Evolutionary conservation across 441 rosid genomes (phyloP).

Genomic region (Euphorbia celastroides): DNA sequence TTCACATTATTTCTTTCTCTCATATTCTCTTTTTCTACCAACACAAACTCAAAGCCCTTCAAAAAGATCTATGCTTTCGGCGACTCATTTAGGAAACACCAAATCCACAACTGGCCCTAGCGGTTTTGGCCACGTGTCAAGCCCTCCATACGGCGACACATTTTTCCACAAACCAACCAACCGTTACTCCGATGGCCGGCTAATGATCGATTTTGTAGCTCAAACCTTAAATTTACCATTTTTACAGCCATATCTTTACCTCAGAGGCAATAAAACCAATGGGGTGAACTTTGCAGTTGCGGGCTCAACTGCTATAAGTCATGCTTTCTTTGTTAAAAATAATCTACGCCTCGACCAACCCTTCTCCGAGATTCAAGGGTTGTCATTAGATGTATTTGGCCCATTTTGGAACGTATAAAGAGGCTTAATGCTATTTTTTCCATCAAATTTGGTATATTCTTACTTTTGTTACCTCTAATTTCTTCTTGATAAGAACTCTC

Average conservation of each 20-base stretch:
- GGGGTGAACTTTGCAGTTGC: slow-evolving; percentile 92
- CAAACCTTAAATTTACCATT: slow-evolving; percentile 56
- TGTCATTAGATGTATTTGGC: too few species aligned
- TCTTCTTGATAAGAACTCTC: too few species aligned
- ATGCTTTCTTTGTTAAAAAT: slow-evolving; percentile 68
- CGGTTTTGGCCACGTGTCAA: slow-evolving; percentile 76
- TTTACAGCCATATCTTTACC: slow-evolving; percentile 58
- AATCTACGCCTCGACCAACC: slow-evolving; percentile 65
- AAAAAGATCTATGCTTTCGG: slow-evolving; percentile 81
- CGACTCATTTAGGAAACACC: slow-evolving; percentile 89
- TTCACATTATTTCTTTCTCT: slow-evolving; percentile 15
- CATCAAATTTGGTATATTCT: too few species aligned
- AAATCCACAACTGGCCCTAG: slow-evolving; percentile 49
- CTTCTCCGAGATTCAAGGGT: too few species aligned
- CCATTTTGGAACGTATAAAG: too few species aligned
- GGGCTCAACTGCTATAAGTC: slow-evolving; percentile 72
- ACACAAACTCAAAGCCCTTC: slow-evolving; percentile 37
- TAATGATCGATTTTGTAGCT: slow-evolving; percentile 78
- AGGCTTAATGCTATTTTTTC: too few species aligned
- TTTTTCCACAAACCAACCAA: slow-evolving; percentile 74
- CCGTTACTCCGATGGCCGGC: slow-evolving; percentile 89
- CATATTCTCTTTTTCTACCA: slow-evolving; percentile 11
- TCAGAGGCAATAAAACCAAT: slow-evolving; percentile 20
- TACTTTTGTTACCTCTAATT: too few species aligned
- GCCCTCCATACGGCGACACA: slow-evolving; percentile 67